These are phyloP conservation scores for Monosporascus ibericus DNA, from an alignment of 2,329 filamentous ascomycete genomes.

Conservation along the genomic window DNA sequence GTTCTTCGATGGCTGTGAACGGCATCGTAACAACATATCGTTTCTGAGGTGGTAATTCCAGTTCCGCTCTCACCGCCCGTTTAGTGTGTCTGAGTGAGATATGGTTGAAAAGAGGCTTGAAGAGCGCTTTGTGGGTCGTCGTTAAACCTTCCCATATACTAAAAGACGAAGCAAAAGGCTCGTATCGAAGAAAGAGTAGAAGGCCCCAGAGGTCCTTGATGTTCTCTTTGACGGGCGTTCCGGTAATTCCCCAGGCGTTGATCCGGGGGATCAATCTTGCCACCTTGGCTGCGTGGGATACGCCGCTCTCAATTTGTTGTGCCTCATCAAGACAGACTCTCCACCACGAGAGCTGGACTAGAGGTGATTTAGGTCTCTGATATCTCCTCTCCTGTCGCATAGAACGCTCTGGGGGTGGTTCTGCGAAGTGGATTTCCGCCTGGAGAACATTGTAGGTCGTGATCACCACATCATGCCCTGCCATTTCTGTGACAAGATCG, in stretches of 20 bases:
- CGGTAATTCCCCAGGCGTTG: constrained; percentile 89
- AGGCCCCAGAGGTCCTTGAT: constrained; percentile 74
- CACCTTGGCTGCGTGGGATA: constrained; percentile 75
- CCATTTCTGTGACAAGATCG: constrained; percentile 38
- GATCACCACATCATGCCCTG: constrained; percentile 51
- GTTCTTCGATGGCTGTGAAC: constrained; percentile 84
- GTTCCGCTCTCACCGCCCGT: constrained; percentile 68
- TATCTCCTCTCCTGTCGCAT: constrained; percentile 62
- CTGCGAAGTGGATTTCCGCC: constrained; percentile 72
- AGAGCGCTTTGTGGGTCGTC: constrained; percentile 52
- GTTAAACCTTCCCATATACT: constrained; percentile 65
- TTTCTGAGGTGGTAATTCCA: constrained; percentile 75
- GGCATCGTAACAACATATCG: constrained; percentile 84
- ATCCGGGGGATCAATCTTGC: constrained; percentile 73
- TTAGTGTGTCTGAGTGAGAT: constrained; percentile 86
- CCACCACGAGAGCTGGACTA: constrained; percentile 84
- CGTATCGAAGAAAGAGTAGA: constrained; percentile 71
- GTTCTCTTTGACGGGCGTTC: constrained; percentile 79
- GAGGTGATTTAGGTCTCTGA: constrained; percentile 62
- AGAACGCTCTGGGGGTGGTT: constrained; percentile 60
- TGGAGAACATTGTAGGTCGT: constrained; percentile 68
- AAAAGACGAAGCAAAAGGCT: constrained; percentile 63
- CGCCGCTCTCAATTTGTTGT: constrained; percentile 89
- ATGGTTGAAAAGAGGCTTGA: constrained; percentile 61
- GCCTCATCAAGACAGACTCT: constrained; percentile 72